Evolutionary conservation across 2,329 filamentous ascomycete species (phyloP), one percentile per base, ranked within the genome.

Genomic region (Pleoardoris graminearum): DNA sequence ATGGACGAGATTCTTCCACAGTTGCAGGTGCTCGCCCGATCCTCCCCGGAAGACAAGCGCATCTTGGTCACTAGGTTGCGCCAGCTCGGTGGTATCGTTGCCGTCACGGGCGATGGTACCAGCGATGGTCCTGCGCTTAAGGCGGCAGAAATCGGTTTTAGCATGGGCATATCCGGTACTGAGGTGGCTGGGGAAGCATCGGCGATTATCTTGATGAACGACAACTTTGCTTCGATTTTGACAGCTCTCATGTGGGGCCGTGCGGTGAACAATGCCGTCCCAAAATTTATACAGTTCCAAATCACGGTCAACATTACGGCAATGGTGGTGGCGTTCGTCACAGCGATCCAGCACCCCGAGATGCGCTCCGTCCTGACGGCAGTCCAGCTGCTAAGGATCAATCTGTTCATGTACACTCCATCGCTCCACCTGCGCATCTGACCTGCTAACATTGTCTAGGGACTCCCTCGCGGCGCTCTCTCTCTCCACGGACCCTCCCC

Each of bases 381-480:
- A 0, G 84, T 87, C 0, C 85, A 88, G 60, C 78, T 88, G 37
- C 77, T 88, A 29, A 88, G 85, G 85, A 83, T 87, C 45, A 88
- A 88, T 64, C 73, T 88, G 42, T 87, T 87, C 65, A 87, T 88
- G 84, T 57, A 55, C 54, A 48, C 36, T 32, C 43, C 7, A 7
- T 8, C n/a, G 17, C 29, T n/a, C 10, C 12, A 11, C 27, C 16
- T 19, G n/a, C 7, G 8, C 36, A 44, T 49, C n/a, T 23, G 5
- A 7, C 29, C 30, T 33, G 22, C 54, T 51, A 32, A 50, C 23
- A 39, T 16, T 11, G 5, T 5, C 19, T 37, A 61, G 58, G 37
- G 93, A 97, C 68, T 93, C 93, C 74, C 85, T 97, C 50, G 93
- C 93, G 22, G 93, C 93, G 33, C 97, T 93, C 7, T 93, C 93